Percentiles rank a stretch among this genome's conserved stretches.
phyloP scores from a whole-genome alignment of 768 basidiomycete species.

The Phanerochaete sordida region DNA sequence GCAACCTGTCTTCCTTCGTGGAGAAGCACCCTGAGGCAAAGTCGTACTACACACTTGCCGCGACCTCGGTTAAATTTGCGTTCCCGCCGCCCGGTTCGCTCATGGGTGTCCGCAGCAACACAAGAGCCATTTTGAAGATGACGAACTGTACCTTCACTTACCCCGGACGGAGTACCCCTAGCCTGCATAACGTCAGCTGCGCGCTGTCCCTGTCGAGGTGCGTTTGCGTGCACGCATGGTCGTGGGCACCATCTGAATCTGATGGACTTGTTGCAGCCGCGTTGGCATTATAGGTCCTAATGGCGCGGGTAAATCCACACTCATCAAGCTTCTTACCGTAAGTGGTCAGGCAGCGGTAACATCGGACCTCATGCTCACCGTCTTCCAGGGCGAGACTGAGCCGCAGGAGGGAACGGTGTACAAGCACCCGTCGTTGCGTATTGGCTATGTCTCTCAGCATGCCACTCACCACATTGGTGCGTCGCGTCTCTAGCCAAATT shows the following conservation, averaged over 20 bases:
- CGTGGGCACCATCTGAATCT: constrained; percentile 12
- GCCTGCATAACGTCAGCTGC: constrained; percentile 85
- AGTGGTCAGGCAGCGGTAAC: constrained; percentile 19
- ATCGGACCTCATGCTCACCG: background rate
- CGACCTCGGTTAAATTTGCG: constrained; percentile 89
- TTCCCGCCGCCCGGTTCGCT: constrained; percentile 95
- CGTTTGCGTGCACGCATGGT: constrained; percentile 18
- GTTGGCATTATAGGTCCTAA: constrained; percentile 92
- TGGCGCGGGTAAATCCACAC: constrained; percentile 93
- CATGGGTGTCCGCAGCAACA: constrained; percentile 96
- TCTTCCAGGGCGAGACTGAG: constrained; percentile 73
- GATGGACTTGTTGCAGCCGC: constrained; percentile 48
- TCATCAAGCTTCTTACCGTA: constrained; percentile 91
- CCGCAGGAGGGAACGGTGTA: constrained; percentile 91
- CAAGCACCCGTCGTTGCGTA: constrained; percentile 90
- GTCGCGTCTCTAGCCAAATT: constrained; percentile 13
- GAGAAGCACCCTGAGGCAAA: constrained; percentile 88
- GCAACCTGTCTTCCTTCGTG: constrained; percentile 90
- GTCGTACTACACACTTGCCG: constrained; percentile 95
- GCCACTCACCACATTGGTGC: constrained; percentile 93
- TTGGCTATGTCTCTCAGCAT: constrained; percentile 97
- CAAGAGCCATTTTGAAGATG: constrained; percentile 93
- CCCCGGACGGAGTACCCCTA: constrained; percentile 76
- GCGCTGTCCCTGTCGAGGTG: constrained; percentile 90
- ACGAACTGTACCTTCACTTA: constrained; percentile 92